Conservation (phyloP, 1,284 basidiomycete species). For the Boletellus deceptivus region DNA sequence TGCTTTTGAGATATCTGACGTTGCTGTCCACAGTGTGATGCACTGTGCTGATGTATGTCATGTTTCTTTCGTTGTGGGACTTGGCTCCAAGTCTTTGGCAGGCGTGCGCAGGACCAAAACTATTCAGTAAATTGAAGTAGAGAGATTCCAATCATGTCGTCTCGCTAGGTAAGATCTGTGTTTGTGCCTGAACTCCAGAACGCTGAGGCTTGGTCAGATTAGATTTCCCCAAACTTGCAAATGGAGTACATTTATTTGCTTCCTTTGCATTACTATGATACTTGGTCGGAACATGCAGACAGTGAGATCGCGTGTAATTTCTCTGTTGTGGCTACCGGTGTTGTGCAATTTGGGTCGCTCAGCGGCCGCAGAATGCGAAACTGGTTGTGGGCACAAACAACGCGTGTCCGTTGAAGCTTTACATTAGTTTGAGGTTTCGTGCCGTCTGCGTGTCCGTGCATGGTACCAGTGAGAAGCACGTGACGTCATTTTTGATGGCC, state of each 20-base stretch:
- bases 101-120: conserved; percentile 78
- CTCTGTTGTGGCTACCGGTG: not conserved
- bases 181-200: not conserved
- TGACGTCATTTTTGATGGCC: not conserved
- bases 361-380: not conserved
- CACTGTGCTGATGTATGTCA: conserved; percentile 81
- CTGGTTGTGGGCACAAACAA: not conserved
- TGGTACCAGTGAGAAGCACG: too few relatives aligned
- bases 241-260: conserved; percentile 9
- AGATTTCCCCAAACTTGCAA: conserved; percentile 9
- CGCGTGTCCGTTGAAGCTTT: too few relatives aligned
- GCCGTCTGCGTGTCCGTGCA: too few relatives aligned
- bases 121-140: conserved; percentile 69
- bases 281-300: not conserved
- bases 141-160: not conserved
- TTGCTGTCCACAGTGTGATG: conserved; percentile 63
- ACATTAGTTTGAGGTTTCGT: too few relatives aligned
- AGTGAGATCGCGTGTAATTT: not conserved
- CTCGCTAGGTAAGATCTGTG: conserved; percentile 21
- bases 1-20: conserved; percentile 9
- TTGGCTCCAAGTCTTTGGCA: conserved; percentile 11
- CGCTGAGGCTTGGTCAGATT: conserved; percentile 16
- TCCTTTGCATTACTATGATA: not conserved
- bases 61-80: not conserved
- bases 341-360: not conserved